Percentiles rank a stretch among this genome's conserved stretches.
phyloP scores from a whole-genome alignment of 179 eudicot genomes.

The Silene noctiflora region DNA sequence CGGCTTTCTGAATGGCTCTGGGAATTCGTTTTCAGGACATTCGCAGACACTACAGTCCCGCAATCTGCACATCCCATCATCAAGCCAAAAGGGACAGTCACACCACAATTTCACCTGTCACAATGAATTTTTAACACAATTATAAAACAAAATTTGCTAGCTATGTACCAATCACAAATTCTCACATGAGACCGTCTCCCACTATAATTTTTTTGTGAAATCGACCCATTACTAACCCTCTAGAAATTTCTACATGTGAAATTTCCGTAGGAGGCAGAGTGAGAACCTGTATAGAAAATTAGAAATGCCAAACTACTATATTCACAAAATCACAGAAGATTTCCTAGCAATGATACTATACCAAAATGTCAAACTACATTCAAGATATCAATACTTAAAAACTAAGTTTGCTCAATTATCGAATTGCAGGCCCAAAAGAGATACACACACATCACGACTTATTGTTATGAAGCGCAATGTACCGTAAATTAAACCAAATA shows the following conservation, averaged over 20 bases:
- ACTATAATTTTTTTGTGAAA: too few relatives aligned
- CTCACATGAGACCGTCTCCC: too few relatives aligned
- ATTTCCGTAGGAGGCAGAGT: too few relatives aligned
- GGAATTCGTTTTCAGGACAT: constrained; percentile 90
- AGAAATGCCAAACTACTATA: too few relatives aligned
- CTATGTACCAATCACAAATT: too few relatives aligned
- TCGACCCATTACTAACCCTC: too few relatives aligned
- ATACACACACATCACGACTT: background rate
- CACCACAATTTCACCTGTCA: constrained; percentile 82
- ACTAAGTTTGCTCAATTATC: background rate
- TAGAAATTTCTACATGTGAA: too few relatives aligned
- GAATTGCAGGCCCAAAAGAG: background rate
- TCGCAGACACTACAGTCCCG: constrained; percentile 96
- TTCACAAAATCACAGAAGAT: too few relatives aligned
- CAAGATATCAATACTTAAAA: background rate
- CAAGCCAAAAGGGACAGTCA: constrained; percentile 97
- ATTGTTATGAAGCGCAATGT: background rate
- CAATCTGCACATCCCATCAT: constrained; percentile 88
- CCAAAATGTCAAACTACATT: background rate
- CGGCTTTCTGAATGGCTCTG: constrained; percentile 66
- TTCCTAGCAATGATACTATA: too few relatives aligned
- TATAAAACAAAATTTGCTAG: too few relatives aligned
- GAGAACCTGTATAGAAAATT: too few relatives aligned
- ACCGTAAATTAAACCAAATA: background rate
- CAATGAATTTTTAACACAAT: background rate